Conservation (phyloP, 306 rosid genomes). For the Acmispon strigosus region DNA sequence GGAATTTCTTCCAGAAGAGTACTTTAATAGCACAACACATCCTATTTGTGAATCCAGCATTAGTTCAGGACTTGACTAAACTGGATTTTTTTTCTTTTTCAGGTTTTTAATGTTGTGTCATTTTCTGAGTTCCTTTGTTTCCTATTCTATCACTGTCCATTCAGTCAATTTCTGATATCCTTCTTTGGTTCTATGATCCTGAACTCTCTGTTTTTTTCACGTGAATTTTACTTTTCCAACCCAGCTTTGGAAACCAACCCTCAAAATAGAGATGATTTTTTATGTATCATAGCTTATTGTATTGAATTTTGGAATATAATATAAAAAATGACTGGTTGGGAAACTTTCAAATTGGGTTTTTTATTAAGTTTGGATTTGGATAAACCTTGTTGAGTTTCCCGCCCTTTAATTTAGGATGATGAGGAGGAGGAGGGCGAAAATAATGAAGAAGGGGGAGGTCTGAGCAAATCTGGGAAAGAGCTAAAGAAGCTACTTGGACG, state of each 20-base stretch:
- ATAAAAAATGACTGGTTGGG: neutral
- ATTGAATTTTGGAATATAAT: neutral
- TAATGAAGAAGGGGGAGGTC: slow-evolving; percentile 62
- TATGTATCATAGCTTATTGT: neutral
- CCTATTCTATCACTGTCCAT: neutral
- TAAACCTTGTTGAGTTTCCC: neutral
- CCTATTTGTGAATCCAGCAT: neutral
- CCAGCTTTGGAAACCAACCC: neutral
- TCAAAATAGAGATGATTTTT: neutral
- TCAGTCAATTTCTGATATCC: neutral
- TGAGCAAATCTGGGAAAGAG: slow-evolving; percentile 87
- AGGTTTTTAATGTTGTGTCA: neutral
- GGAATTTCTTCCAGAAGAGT: neutral
- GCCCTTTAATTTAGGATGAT: slow-evolving; percentile 20
- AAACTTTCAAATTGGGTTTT: neutral
- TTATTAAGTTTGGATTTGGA: neutral
- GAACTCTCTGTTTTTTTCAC: neutral
- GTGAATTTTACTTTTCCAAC: neutral
- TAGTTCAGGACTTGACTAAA: neutral
- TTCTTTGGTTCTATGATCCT: neutral
- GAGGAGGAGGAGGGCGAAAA: slow-evolving; percentile 68
- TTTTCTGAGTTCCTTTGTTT: neutral
- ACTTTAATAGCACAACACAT: neutral
- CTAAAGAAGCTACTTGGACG: slow-evolving; percentile 77
- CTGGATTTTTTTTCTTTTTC: neutral